Base-by-base conservation (phyloP, 1,284 basidiomycete species). In the Rhodofomes roseus region DNA sequence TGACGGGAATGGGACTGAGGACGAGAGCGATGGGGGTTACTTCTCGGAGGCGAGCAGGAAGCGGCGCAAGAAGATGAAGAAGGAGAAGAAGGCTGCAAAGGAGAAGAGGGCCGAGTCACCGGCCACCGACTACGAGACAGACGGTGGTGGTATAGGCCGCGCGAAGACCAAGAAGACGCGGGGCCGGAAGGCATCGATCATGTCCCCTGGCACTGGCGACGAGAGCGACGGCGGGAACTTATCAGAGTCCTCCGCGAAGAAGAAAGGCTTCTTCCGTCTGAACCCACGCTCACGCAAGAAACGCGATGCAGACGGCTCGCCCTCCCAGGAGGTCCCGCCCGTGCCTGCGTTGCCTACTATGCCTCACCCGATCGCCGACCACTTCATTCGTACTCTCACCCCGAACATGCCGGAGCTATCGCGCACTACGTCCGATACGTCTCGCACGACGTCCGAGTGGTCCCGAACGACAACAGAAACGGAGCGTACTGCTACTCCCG, bases 321-420 rank as follows among this genome's bases (percentile, higher is more conserved):
- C 63, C 5, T 63, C 65, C 1, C 66, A 66, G n/a, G 69, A 73
- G 1, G 67, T 77, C 2, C 76, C 78, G 2, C 73, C 76, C 20
- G 65, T 75, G 20, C 73, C 76, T 2, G 65, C 68, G 1, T 63
- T 73, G 36, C 68, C 71, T 56, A 58, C 70, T 1, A 37, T 36
- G 50, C 50, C 50, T 7, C 74, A 82, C 12, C 83, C 83, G 22
- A 84, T 84, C 59, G 81, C 82, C 3, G 79, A 76, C n/a, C 71
- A 72, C 60, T 86, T 81, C 66, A 78, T 78, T 7, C 81, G 70
- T 16, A 64, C 66, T 36, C 62, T 59, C 8, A 65, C 63, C 8
- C 64, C 70, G 25, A 41, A 44, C 27, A 50, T 58, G 36, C 36
- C 54, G 44, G 46, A 63, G n/a, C 22, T 52, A 8, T 22, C 50